Conservation (phyloP, 176 grass and related monocot genomes). For the Hordeum vulgare region DNA sequence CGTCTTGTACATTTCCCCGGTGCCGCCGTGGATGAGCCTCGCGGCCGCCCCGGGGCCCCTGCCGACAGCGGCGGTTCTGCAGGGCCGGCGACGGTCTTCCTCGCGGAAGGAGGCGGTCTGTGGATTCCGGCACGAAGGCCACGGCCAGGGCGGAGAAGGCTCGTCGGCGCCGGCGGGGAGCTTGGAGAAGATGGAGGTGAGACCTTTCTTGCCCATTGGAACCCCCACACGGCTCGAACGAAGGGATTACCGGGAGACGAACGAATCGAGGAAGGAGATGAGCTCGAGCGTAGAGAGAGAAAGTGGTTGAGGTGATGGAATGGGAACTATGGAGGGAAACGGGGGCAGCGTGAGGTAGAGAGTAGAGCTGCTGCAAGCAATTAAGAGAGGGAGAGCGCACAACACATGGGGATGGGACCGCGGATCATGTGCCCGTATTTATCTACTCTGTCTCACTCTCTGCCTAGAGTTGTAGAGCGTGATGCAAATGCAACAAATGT, state of each 20-base stretch:
- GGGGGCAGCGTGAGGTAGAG: background rate
- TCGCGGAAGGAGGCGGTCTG: constrained; percentile 67
- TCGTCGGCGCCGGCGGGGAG: background rate
- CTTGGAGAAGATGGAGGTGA: constrained; percentile 64
- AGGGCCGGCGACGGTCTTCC: background rate
- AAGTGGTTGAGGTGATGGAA: background rate
- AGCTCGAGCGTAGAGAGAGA: constrained; percentile 4
- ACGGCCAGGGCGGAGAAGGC: constrained; percentile 35
- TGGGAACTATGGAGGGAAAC: constrained; percentile 3
- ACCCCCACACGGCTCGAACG: background rate
- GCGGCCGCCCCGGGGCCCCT: background rate
- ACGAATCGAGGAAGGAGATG: background rate
- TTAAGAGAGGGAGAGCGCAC: background rate
- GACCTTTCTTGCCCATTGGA: constrained; percentile 47
- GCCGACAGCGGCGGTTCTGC: background rate
- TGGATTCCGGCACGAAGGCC: constrained; percentile 51
- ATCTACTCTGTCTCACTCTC: constrained; percentile 6
- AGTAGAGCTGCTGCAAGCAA: constrained; percentile 16
- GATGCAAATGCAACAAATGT: background rate
- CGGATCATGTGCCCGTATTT: constrained; percentile 39
- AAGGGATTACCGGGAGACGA: background rate
- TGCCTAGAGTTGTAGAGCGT: background rate
- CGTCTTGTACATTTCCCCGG: constrained; percentile 29
- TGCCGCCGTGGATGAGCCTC: background rate
- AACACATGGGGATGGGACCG: constrained; percentile 24